Evolutionary conservation across 2,329 filamentous ascomycete genomes (phyloP).

Genomic region (Paramyrothecium sp.): DNA sequence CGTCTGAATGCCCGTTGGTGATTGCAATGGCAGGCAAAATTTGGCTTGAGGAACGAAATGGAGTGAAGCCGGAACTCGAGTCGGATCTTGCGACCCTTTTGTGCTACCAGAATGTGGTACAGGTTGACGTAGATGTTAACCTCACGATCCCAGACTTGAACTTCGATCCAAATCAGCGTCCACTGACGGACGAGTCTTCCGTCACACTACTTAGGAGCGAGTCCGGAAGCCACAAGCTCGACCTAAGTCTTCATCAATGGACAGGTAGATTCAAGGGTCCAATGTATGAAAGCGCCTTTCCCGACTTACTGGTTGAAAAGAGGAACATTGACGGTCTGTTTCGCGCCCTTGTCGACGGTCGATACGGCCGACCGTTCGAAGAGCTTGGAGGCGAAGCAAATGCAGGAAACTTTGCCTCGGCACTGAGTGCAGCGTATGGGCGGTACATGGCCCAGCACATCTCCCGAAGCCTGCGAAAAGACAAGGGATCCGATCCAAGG

Average conservation of each 20-base stretch:
- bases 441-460: not conserved
- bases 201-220: not conserved
- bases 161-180: not conserved
- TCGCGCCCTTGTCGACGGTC: not conserved
- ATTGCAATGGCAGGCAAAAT: not conserved
- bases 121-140: not conserved
- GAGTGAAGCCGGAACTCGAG: not conserved
- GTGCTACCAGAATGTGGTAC: not conserved
- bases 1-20: not conserved
- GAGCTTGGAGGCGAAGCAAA: not conserved
- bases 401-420: not conserved
- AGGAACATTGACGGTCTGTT: not conserved
- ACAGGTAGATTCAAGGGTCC: not conserved
- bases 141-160: not conserved
- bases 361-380: not conserved
- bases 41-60: not conserved
- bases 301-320: not conserved
- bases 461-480: not conserved
- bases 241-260: not conserved
- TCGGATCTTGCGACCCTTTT: not conserved
- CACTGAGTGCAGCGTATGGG: not conserved
- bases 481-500: not conserved
- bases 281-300: not conserved
- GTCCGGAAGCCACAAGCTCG: not conserved
- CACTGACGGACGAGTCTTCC: not conserved